Evolutionary conservation across 129 eudicot genomes (phyloP), one percentile per base, ranked within the genome.

Genomic region (Tagetes erecta): DNA sequence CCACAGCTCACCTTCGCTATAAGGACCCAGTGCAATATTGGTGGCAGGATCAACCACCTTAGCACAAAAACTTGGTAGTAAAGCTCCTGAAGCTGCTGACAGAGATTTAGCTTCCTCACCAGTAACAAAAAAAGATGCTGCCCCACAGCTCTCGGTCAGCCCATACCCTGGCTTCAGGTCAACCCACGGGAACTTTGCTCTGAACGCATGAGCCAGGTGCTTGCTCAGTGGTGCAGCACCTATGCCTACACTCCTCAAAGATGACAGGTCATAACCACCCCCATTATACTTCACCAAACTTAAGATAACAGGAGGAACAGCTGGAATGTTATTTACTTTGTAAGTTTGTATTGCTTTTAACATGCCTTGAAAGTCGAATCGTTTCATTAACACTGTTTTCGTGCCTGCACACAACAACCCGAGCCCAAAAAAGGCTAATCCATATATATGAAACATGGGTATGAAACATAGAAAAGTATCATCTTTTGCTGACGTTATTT

Each of bases 401-500:
- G 69, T 78, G 8, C 85, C 84, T 0, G 86, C 80, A 33, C 85
- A 82, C 45, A 91, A 77, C 77, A 87, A 63, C 10, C 97, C 97
- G 12, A 88, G 64, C 45, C 75, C 86, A 8, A 91, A 91, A 78
- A 88, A 88, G 0, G 74, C 86, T 0, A 91, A 76, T 11, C 95
- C 97, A 50, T 91, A 88, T 39, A 91, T 78, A 64, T 91, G 97
- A 50, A 91, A 86, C 88, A 91, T 84, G 59, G 97, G 97, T 58
- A 88, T 76, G 58, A 88, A 87, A 71, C 95, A 86, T 12, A 91
- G 68, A 77, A 91, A 84, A 11, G 86, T 83, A 33, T 91, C 92
- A 1, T 88, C 73, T 7, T 80, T 71, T 8, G 91, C 76, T 34
- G 84, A 80, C 38, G 87, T 51, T 44, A 71, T 81, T 0, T 88